Evolutionary conservation across 208 protist species (phyloP).

Genomic region (Porcisia deanei): DNA sequence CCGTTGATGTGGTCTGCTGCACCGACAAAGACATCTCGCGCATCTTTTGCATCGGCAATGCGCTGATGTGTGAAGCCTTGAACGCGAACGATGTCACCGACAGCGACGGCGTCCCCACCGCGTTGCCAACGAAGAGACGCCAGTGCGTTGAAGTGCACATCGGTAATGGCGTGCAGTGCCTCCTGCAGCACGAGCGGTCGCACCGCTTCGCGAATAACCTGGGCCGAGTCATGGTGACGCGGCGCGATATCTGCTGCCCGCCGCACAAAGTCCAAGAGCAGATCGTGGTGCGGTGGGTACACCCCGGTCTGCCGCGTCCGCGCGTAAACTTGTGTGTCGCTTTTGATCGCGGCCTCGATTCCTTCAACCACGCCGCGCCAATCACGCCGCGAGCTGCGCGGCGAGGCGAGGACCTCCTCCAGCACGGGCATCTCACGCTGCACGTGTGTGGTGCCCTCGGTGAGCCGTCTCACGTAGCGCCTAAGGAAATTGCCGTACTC

Average conservation of each 20-base stretch:
- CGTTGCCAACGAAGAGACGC: slow-evolving; percentile 69
- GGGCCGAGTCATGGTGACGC: slow-evolving; percentile 66
- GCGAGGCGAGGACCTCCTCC: slow-evolving; percentile 45
- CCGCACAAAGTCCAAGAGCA: slow-evolving; percentile 76
- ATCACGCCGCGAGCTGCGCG: slow-evolving; percentile 30
- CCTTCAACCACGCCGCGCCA: slow-evolving; percentile 42
- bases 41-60: not conserved
- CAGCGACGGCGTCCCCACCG: slow-evolving; percentile 35
- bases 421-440: slow-evolving; percentile 60
- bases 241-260: slow-evolving; percentile 51
- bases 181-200: slow-evolving; percentile 62
- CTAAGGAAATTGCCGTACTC: slow-evolving; percentile 65
- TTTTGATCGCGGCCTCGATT: slow-evolving; percentile 40
- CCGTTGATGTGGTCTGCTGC: slow-evolving; percentile 73
- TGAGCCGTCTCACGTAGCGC: slow-evolving; percentile 50
- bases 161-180: slow-evolving; percentile 63
- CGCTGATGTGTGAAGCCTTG: not conserved
- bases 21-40: slow-evolving; percentile 59
- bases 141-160: slow-evolving; percentile 84
- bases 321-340: slow-evolving; percentile 44
- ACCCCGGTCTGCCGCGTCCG: slow-evolving; percentile 56
- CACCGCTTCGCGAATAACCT: slow-evolving; percentile 71
- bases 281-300: slow-evolving; percentile 71
- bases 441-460: slow-evolving; percentile 63
- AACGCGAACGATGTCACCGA: slow-evolving; percentile 66